These are phyloP conservation scores for Pseudonitzschia pungens DNA, from an alignment of 108 stramenopile genomes.

Conservation along the genomic window DNA sequence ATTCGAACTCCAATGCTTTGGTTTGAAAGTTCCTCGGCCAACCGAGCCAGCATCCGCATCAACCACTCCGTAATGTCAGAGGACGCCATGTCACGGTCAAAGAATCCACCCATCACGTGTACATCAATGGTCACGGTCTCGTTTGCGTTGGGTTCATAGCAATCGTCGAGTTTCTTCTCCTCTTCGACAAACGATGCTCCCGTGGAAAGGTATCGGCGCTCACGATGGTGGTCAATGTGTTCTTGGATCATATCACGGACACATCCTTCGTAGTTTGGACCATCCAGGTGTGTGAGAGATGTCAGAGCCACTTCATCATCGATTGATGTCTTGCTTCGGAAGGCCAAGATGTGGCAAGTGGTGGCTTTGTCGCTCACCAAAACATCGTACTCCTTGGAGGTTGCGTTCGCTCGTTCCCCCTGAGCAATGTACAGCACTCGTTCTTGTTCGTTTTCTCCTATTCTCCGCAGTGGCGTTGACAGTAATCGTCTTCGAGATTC, in stretches of 20 bases:
- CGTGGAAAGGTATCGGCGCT: background rate
- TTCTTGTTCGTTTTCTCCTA: background rate
- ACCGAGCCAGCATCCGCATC: slow-evolving; percentile 46
- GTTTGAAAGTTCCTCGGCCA: slow-evolving; percentile 47
- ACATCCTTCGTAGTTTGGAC: slow-evolving; percentile 55
- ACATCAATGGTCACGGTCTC: slow-evolving; percentile 55
- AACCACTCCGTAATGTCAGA: slow-evolving; percentile 55
- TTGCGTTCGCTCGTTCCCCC: slow-evolving; percentile 51
- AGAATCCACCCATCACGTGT: slow-evolving; percentile 80
- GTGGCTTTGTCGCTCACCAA: slow-evolving; percentile 76
- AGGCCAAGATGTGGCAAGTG: slow-evolving; percentile 83
- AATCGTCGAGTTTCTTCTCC: slow-evolving; percentile 6
- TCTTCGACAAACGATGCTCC: background rate
- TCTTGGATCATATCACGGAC: slow-evolving; percentile 57
- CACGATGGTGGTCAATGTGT: slow-evolving; percentile 54
- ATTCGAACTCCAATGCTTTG: slow-evolving; percentile 30
- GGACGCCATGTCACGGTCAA: slow-evolving; percentile 52
- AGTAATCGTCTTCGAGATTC: background rate
- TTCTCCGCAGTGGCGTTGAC: background rate
- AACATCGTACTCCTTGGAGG: slow-evolving; percentile 41
- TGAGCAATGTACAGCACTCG: slow-evolving; percentile 54
- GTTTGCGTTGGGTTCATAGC: background rate
- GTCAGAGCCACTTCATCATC: slow-evolving; percentile 30
- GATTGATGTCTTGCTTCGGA: slow-evolving; percentile 42
- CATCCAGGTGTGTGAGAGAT: slow-evolving; percentile 72